Percentiles rank a stretch among this genome's conserved stretches.
These are phyloP conservation scores for Flaveria sonorensis DNA, from an alignment of 129 eudicot genomes.

Conservation along the genomic window DNA sequence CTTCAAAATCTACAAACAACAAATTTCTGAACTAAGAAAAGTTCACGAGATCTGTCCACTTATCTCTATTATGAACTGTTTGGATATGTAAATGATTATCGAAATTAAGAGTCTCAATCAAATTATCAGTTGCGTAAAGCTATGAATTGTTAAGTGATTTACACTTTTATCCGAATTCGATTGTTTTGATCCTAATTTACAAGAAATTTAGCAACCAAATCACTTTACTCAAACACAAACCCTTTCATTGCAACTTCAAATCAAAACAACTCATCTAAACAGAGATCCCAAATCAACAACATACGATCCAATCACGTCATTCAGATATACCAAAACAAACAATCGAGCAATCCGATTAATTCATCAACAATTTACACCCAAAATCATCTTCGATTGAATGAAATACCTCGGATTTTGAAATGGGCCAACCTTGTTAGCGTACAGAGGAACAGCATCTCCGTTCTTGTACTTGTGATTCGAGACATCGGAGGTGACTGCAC, in stretches of 20 bases:
- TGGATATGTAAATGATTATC: background rate
- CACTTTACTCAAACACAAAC: too few species aligned
- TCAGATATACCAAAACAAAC: conserved; percentile 4
- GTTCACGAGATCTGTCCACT: background rate
- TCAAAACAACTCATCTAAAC: background rate
- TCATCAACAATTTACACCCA: too few species aligned
- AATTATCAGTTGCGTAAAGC: background rate
- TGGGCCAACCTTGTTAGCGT: conserved; percentile 53
- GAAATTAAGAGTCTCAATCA: background rate
- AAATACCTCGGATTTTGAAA: conserved; percentile 51
- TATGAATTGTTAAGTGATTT: background rate
- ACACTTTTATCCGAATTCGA: background rate
- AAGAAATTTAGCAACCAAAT: background rate
- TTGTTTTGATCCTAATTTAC: background rate
- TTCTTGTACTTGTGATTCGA: conserved; percentile 39
- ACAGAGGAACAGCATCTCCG: conserved; percentile 53
- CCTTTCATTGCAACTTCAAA: background rate
- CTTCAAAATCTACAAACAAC: background rate
- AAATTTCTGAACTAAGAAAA: background rate
- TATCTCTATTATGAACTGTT: background rate
- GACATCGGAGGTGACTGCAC: conserved; percentile 32
- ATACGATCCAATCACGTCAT: background rate
- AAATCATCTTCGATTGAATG: too few species aligned
- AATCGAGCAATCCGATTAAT: background rate
- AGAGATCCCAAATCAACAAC: background rate